Evolutionary conservation across 2,329 filamentous ascomycete genomes (phyloP).

Genomic region (Epichloe gansuensis): DNA sequence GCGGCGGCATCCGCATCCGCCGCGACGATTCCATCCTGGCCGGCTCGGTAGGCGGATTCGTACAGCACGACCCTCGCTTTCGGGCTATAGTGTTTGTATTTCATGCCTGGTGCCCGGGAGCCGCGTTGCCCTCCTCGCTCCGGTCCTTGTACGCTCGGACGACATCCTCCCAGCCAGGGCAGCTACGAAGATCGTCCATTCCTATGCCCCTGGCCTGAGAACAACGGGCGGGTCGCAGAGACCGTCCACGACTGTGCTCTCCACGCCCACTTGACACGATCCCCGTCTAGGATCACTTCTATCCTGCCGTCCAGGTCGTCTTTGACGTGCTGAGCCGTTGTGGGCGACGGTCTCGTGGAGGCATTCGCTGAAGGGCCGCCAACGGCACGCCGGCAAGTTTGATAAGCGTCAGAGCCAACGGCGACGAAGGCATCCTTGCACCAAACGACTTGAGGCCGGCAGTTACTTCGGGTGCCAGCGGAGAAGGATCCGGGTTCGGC

Average conservation of each 20-base stretch:
- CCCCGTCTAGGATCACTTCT: slow-evolving; percentile 84
- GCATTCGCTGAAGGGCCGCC: slow-evolving; percentile 87
- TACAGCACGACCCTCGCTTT: slow-evolving; percentile 77
- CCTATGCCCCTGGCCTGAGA: slow-evolving; percentile 79
- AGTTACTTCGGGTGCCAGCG: slow-evolving; percentile 82
- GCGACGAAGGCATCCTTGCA: slow-evolving; percentile 74
- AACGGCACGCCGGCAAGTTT: slow-evolving; percentile 65
- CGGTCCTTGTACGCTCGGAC: slow-evolving; percentile 68
- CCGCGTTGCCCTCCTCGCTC: slow-evolving; percentile 49
- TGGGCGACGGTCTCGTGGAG: slow-evolving; percentile 85
- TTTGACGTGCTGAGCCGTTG: slow-evolving; percentile 76
- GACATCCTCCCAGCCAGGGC: slow-evolving; percentile 71
- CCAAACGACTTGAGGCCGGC: slow-evolving; percentile 77
- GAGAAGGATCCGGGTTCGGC: slow-evolving; percentile 56
- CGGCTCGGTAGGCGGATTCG: slow-evolving; percentile 38
- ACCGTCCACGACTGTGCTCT: slow-evolving; percentile 94
- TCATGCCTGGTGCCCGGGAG: slow-evolving; percentile 88
- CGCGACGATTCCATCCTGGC: slow-evolving; percentile 22
- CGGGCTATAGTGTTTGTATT: slow-evolving; percentile 96
- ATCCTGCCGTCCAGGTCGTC: slow-evolving; percentile 77
- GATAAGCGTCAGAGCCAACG: slow-evolving; percentile 81
- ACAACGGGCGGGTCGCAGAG: slow-evolving; percentile 70
- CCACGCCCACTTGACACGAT: slow-evolving; percentile 75
- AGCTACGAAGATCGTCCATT: slow-evolving; percentile 62
- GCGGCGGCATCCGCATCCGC: slow-evolving; percentile 20